phyloP scores from a whole-genome alignment of 495 filamentous ascomycete species.

The Bathelium albidoporum region DNA sequence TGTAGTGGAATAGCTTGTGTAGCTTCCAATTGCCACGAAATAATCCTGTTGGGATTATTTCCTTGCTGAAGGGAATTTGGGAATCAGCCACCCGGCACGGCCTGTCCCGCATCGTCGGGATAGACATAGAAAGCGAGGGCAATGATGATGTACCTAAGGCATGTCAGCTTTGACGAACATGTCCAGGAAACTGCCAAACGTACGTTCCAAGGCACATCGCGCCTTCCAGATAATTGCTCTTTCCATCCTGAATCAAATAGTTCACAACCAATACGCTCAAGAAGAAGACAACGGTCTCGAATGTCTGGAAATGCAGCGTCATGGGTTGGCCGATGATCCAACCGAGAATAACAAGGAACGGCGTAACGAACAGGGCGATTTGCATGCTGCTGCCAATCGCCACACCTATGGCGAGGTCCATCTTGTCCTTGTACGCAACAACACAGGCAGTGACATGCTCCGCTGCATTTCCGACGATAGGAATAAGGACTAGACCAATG shows the following conservation, averaged over 20 bases:
- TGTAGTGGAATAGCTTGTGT: no score
- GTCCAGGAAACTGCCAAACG: conserved; percentile 22
- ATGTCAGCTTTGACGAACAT: neutral
- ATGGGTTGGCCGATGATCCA: conserved; percentile 80
- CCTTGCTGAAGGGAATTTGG: no score
- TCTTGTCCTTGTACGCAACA: conserved; percentile 89
- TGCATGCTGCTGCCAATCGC: conserved; percentile 91
- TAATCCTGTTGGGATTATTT: no score
- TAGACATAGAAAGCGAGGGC: conserved; percentile 85
- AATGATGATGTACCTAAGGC: conserved; percentile 66
- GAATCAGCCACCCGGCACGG: conserved; percentile 10
- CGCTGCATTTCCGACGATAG: conserved; percentile 94
- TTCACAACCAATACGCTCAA: conserved; percentile 83
- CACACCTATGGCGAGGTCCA: conserved; percentile 92
- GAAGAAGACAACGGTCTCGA: conserved; percentile 92
- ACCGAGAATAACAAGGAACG: conserved; percentile 79
- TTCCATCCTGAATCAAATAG: conserved; percentile 86
- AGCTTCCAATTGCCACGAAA: no score
- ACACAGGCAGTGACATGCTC: conserved; percentile 94
- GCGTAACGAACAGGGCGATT: conserved; percentile 87
- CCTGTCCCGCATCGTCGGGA: conserved; percentile 49
- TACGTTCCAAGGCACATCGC: conserved; percentile 75
- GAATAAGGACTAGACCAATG: conserved; percentile 88
- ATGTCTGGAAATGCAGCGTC: conserved; percentile 84
- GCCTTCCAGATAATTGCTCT: conserved; percentile 91